These are phyloP conservation scores for Plasmodium berghei DNA, from an alignment of 169 alveolate species.

Conservation along the genomic window DNA sequence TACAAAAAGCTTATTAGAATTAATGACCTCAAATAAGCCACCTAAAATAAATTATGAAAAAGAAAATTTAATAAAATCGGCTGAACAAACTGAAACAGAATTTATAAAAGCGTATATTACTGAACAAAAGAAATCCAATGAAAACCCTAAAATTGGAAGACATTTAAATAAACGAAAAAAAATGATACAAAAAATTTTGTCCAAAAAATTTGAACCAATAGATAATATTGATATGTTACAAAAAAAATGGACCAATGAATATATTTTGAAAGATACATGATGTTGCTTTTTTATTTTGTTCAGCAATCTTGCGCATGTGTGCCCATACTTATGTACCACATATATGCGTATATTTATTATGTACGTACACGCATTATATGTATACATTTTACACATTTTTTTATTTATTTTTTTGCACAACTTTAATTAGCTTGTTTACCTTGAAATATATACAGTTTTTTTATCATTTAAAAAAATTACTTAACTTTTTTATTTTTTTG, in stretches of 20 bases:
- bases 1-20: slow-evolving; percentile 46
- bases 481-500: too few species aligned
- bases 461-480: too few species aligned
- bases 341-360: too few species aligned
- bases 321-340: too few species aligned
- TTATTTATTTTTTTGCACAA: too few species aligned
- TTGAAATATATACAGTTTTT: too few species aligned
- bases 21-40: slow-evolving; percentile 61
- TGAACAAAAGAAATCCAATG: slow-evolving; percentile 38
- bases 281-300: too few species aligned
- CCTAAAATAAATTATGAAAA: slow-evolving; percentile 61
- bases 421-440: too few species aligned
- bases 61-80: slow-evolving; percentile 73
- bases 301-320: too few species aligned
- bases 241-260: slow-evolving; percentile 56
- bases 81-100: slow-evolving; percentile 75
- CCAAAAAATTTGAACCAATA: slow-evolving; percentile 35
- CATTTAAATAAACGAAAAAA: slow-evolving; percentile 30
- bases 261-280: neutral
- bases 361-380: too few species aligned
- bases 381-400: too few species aligned
- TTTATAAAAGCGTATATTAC: slow-evolving; percentile 57
- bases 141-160: slow-evolving; percentile 50
- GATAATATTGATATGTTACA: slow-evolving; percentile 27
- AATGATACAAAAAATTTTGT: slow-evolving; percentile 26